Conservation (phyloP, 305 asterid genomes). For the Fraxinus latifolia region DNA sequence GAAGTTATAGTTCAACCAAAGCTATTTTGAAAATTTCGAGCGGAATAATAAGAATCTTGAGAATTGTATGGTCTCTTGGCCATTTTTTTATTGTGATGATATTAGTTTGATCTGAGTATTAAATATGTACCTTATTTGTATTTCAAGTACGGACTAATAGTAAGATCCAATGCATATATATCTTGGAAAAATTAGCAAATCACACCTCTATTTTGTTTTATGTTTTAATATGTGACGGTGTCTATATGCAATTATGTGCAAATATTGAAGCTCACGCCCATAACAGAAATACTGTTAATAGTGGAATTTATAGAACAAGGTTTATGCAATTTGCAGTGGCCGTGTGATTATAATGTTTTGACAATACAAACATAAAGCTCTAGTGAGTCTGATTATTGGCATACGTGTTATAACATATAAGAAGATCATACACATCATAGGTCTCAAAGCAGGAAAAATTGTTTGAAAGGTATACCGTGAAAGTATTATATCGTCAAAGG, state of each 20-base stretch:
- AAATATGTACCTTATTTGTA: not conserved
- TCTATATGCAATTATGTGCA: not conserved
- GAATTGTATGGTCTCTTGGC: not conserved
- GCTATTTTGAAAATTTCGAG: not conserved
- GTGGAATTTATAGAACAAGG: not conserved
- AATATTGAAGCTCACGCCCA: not conserved
- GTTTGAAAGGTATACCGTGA: not conserved
- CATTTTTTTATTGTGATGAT: not conserved
- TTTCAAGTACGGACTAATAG: not conserved
- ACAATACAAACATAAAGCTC: not conserved
- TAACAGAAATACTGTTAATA: not conserved
- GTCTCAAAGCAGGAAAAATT: not conserved
- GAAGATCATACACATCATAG: not conserved
- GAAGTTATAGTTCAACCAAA: not conserved
- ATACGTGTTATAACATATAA: not conserved
- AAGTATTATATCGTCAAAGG: not conserved
- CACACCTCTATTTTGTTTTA: not conserved
- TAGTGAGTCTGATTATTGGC: not conserved
- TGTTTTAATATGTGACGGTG: not conserved
- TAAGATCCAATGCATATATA: not conserved
- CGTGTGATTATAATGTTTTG: not conserved
- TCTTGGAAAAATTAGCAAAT: not conserved
- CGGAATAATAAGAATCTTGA: not conserved
- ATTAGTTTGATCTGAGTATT: not conserved
- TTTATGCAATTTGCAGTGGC: not conserved